Evolutionary conservation across 352 stramenopile species (phyloP).

Genomic region (Globisporangium radiosum): DNA sequence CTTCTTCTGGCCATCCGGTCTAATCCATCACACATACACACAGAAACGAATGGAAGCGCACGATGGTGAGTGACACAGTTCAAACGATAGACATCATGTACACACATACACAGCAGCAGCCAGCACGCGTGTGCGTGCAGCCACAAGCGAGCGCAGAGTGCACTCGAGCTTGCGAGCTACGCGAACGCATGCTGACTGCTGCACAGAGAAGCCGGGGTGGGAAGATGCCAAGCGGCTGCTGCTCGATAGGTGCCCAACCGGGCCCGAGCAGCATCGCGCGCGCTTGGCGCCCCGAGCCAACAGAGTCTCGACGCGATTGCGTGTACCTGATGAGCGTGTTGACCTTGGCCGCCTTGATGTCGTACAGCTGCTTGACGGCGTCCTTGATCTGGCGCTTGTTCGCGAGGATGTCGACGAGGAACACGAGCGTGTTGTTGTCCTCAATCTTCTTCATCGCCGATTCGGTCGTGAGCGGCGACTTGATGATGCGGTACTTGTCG

Average conservation of each 20-base stretch:
- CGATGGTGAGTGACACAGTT: slow-evolving; percentile 19
- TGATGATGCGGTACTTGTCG: slow-evolving; percentile 99
- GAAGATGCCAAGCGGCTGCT: slow-evolving; percentile 8
- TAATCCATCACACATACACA: slow-evolving; percentile 35
- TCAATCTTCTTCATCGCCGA: slow-evolving; percentile 99
- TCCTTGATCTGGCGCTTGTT: slow-evolving; percentile 99
- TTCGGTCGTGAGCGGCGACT: slow-evolving; percentile 98
- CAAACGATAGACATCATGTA: slow-evolving; percentile 4
- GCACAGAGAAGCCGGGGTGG: neutral
- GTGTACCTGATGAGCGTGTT: slow-evolving; percentile 99
- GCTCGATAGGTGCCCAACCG: slow-evolving; percentile 8
- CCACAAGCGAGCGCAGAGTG: neutral
- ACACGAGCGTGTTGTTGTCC: slow-evolving; percentile 99
- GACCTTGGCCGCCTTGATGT: slow-evolving; percentile 99
- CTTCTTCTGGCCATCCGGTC: slow-evolving; percentile 99
- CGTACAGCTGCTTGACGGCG: slow-evolving; percentile 98
- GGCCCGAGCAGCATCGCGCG: slow-evolving; percentile 4
- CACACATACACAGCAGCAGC: neutral
- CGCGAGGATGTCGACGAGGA: slow-evolving; percentile 98
- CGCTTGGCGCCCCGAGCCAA: slow-evolving; percentile 18
- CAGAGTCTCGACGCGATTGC: slow-evolving; percentile 72
- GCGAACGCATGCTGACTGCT: neutral
- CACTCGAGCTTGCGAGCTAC: neutral
- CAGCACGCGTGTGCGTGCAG: neutral
- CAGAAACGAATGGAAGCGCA: slow-evolving; percentile 13